Conservation (phyloP, 805 yeast genomes). For the Kuraishia borneana region DNA sequence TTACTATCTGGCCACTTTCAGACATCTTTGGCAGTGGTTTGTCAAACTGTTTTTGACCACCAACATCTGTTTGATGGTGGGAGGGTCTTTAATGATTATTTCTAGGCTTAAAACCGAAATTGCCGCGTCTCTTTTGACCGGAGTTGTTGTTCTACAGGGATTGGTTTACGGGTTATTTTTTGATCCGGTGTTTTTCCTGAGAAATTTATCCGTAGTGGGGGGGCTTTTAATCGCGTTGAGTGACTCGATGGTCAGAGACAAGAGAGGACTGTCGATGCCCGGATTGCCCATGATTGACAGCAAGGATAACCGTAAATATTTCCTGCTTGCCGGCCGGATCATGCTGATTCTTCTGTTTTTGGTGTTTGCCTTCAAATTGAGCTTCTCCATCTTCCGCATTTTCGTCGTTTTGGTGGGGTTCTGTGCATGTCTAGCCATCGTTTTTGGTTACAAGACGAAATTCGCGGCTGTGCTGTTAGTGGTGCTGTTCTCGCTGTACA, state of each 20-base stretch:
- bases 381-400: conserved; percentile 58
- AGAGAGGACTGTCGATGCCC: conserved; percentile 54
- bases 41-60: conserved; percentile 57
- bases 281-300: conserved; percentile 66
- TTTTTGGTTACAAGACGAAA: conserved; percentile 88
- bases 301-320: conserved; percentile 69
- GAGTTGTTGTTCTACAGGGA: conserved; percentile 75
- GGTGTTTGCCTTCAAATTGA: conserved; percentile 69
- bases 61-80: conserved; percentile 60
- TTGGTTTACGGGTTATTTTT: conserved; percentile 77
- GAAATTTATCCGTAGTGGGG: conserved; percentile 86
- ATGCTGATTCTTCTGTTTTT: conserved; percentile 75
- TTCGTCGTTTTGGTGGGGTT: conserved; percentile 62
- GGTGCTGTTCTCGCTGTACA: conserved; percentile 61
- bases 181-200: conserved; percentile 70
- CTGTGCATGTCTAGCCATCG: conserved; percentile 62
- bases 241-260: conserved; percentile 74
- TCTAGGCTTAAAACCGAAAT: conserved; percentile 54
- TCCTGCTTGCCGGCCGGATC: conserved; percentile 79
- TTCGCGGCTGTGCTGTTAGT: conserved; percentile 69
- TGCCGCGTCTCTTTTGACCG: conserved; percentile 59
- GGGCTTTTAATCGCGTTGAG: conserved; percentile 81
- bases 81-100: conserved; percentile 63
- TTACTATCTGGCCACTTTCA: conserved; percentile 66
- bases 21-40: conserved; percentile 68